These are phyloP conservation scores for Jackrogersella multiformis DNA, from an alignment of 495 filamentous ascomycete genomes.

Conservation along the genomic window DNA sequence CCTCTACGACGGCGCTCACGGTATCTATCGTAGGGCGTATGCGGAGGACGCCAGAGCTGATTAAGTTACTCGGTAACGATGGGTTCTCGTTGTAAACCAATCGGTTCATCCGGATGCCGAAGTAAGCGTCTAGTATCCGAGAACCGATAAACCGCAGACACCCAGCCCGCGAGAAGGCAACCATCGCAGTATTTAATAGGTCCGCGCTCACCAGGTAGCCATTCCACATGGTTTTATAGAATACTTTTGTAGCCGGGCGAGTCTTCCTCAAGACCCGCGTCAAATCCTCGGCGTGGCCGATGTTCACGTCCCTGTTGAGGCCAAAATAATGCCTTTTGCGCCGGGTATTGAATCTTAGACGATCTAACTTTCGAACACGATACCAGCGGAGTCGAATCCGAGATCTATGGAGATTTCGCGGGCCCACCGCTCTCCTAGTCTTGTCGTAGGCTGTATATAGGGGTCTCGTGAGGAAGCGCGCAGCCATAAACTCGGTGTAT, in stretches of 20 bases:
- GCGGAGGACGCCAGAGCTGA: background rate
- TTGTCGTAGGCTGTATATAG: conserved; percentile 48
- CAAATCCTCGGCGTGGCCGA: conserved; percentile 39
- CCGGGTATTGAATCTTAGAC: conserved; percentile 23
- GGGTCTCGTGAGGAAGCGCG: conserved; percentile 51
- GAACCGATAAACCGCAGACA: conserved; percentile 29
- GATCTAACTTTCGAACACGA: conserved; percentile 21
- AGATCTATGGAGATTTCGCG: conserved; percentile 43
- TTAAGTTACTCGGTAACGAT: background rate
- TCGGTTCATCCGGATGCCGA: conserved; percentile 19
- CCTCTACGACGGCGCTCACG: conserved; percentile 47
- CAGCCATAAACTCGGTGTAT: conserved; percentile 46
- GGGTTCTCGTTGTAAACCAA: background rate
- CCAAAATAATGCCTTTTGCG: conserved; percentile 31
- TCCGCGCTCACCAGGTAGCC: conserved; percentile 48
- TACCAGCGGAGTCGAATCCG: background rate
- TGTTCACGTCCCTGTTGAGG: conserved; percentile 39
- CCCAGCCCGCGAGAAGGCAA: conserved; percentile 46
- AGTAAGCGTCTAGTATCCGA: conserved; percentile 38
- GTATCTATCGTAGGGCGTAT: conserved; percentile 44
- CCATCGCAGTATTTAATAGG: conserved; percentile 42
- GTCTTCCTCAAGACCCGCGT: conserved; percentile 40
- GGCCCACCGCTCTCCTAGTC: conserved; percentile 39
- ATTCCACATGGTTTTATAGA: conserved; percentile 1
- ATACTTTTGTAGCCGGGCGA: conserved; percentile 17